A percentile compares a stretch with the other conserved stretches of the same genome.
Conservation (phyloP, 495 filamentous ascomycete species). For the Aspergillus avenaceus region DNA sequence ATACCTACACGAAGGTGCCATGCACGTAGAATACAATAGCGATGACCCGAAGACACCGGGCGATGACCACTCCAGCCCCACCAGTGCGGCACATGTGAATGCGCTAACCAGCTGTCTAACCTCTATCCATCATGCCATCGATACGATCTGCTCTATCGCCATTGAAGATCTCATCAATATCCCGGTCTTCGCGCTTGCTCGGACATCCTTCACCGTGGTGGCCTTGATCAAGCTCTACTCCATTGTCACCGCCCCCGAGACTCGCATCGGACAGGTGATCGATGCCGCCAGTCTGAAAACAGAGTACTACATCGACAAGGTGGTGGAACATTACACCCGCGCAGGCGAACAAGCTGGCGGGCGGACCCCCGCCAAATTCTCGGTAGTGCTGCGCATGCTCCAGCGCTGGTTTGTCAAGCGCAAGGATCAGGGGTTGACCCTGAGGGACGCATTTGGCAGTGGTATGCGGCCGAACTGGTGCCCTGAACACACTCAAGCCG, state of each 20-base stretch:
- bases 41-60: conserved; percentile 20
- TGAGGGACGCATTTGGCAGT: conserved; percentile 27
- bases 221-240: conserved; percentile 86
- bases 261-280: conserved; percentile 72
- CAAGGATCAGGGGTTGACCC: conserved; percentile 29
- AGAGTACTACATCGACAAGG: conserved; percentile 65
- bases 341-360: conserved; percentile 62
- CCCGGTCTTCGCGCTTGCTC: conserved; percentile 73
- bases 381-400: conserved; percentile 69
- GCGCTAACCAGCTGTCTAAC: conserved; percentile 68
- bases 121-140: conserved; percentile 70
- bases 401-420: conserved; percentile 63
- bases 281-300: conserved; percentile 69
- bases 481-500: background rate
- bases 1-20: conserved; percentile 83
- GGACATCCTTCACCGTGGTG: conserved; percentile 78
- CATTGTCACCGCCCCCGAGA: conserved; percentile 61
- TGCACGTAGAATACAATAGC: conserved; percentile 66
- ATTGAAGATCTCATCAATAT: conserved; percentile 60
- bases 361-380: conserved; percentile 70
- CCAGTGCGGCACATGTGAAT: conserved; percentile 62
- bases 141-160: conserved; percentile 61
- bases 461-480: background rate
- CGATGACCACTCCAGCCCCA: conserved; percentile 30
- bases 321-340: conserved; percentile 62